These are phyloP conservation scores for Cornus kousa DNA, from an alignment of 148 eudicot genomes.

Conservation along the genomic window DNA sequence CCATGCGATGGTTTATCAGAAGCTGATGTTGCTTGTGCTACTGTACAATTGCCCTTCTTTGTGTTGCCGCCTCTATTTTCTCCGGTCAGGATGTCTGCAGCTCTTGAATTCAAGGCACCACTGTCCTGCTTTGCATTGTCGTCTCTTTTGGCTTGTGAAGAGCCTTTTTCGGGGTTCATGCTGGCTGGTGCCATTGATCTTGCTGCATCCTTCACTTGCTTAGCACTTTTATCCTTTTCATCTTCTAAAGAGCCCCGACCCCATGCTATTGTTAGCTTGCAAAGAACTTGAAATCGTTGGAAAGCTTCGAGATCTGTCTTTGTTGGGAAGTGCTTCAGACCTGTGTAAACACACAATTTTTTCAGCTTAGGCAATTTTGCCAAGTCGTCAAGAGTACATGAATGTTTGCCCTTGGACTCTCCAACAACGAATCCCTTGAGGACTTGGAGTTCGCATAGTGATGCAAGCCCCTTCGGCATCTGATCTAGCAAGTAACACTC, in stretches of 20 bases:
- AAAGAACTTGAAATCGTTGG: conserved; percentile 12
- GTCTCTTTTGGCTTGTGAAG: too few species aligned
- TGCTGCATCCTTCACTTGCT: neutral
- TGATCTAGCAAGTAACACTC: conserved; percentile 44
- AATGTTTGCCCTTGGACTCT: neutral
- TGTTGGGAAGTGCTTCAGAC: conserved; percentile 18
- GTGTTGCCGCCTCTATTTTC: neutral
- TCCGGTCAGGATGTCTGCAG: neutral
- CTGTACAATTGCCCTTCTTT: neutral
- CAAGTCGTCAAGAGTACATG: conserved; percentile 40
- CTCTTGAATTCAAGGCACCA: too few species aligned
- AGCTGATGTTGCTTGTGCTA: neutral
- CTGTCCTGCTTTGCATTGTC: too few species aligned
- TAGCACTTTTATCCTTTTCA: neutral
- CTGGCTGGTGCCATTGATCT: neutral
- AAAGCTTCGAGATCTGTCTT: conserved; percentile 12
- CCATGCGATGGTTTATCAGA: neutral
- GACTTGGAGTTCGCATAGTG: conserved; percentile 37
- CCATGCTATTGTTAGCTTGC: conserved; percentile 35
- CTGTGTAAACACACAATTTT: conserved; percentile 40
- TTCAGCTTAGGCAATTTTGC: conserved; percentile 17
- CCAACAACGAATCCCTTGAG: conserved; percentile 49
- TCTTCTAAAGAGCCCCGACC: conserved; percentile 18
- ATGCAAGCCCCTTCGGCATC: conserved; percentile 39
- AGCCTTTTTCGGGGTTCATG: neutral